Evolutionary conservation across 2,329 filamentous ascomycete species (phyloP), one percentile per base, ranked within the genome.

Genomic region (Scolecobasidium constrictum): DNA sequence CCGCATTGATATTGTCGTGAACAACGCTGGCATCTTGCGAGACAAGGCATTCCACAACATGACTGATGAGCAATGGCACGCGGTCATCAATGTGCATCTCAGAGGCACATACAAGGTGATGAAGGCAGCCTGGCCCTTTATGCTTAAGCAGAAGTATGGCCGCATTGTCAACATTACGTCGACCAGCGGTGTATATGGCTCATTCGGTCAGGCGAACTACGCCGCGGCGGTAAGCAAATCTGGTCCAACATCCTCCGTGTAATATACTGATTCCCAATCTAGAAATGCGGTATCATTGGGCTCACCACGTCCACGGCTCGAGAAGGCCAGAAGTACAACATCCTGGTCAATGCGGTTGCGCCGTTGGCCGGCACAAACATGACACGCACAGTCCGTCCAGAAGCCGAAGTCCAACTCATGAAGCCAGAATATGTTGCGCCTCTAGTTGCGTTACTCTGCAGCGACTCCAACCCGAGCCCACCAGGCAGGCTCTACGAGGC

Each of bases 1-100:
- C 54, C 85, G 92, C 54, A 76, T 98, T 54, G 92, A 98, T 59
- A 88, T 98, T 49, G 66, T 98, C 50, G 75, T 98, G 71, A 98
- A 98, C 78, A 98, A 98, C 58, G 92, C 92, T 42, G 92, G 92
- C 57, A 98, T 98, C 54, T 78, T 98, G 42, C 81, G 92, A 38
- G 92, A 98, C 72, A 96, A 95, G 78, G 88, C 92, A 33, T 98
- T 98, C 64, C 75, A 74, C 64, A 96, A 96, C 72, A 95, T 98
- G 90, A 85, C 88, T 47, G 92, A 98, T 60, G 81, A 78, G 57
- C 75, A 87, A 56, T 98, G 92, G 88, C 80, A 95, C 56, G 77
- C 85, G 44, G 88, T 98, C 55, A 66, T 96, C 67, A 84, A 87
- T 54, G 87, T 96, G 44, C 92, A 98, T 64, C 76, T 94, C 36